A percentile compares a stretch with the other conserved stretches of the same genome.
Conservation (phyloP, 2,329 filamentous ascomycete genomes). For the Nannizziopsis barbatae region DNA sequence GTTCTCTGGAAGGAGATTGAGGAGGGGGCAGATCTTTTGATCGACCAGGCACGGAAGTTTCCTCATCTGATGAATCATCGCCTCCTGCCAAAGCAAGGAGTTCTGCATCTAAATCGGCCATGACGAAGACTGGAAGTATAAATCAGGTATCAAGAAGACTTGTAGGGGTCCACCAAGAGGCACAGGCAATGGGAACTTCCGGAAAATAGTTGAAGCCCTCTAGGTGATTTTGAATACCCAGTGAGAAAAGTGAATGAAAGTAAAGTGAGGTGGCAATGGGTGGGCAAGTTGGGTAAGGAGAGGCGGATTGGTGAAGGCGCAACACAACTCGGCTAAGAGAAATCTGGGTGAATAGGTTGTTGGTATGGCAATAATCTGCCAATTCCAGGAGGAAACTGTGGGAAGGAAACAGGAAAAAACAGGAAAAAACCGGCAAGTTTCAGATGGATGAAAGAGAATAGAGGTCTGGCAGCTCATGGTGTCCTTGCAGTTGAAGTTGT, state of each 20-base stretch:
- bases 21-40: slow-evolving; percentile 41
- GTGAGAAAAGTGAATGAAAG: not conserved
- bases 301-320: too few relatives aligned
- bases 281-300: not conserved
- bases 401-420: too few relatives aligned
- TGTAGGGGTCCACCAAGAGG: not conserved
- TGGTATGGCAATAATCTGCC: too few relatives aligned
- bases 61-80: slow-evolving; percentile 44
- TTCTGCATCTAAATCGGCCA: slow-evolving; percentile 89
- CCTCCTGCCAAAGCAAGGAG: slow-evolving; percentile 85
- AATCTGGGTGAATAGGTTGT: too few relatives aligned
- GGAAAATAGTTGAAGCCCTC: not conserved
- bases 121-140: slow-evolving; percentile 29
- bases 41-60: slow-evolving; percentile 45
- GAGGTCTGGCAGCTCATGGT: too few relatives aligned
- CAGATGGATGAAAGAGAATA: too few relatives aligned
- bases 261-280: slow-evolving; percentile 1
- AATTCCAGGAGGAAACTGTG: too few relatives aligned
- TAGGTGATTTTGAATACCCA: not conserved
- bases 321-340: too few relatives aligned
- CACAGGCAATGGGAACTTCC: slow-evolving; percentile 3
- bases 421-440: too few relatives aligned
- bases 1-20: slow-evolving; percentile 41
- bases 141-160: not conserved
- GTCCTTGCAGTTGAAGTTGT: too few relatives aligned